Evolutionary conservation across 257 asterid species (phyloP), one percentile per base, ranked within the genome.

Genomic region (Capsicum chinense): DNA sequence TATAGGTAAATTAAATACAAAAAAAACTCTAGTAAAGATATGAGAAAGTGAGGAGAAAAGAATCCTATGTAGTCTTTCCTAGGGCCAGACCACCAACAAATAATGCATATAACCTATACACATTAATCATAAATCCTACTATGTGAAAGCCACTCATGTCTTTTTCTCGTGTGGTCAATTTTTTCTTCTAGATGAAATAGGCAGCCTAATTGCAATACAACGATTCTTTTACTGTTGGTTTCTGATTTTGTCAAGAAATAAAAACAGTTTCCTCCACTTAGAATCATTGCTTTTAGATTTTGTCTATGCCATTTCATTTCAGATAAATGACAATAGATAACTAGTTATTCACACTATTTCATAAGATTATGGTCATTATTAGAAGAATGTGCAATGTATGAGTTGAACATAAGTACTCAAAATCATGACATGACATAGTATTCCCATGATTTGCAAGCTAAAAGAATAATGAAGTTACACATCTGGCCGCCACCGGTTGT

Each of bases 191-290:
- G 79, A 81, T 50, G 71, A 69, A 73, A 71, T 81, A 47, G 14
- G 87, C 48, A 15, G 9, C 58, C 67, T 47, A 79, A 79, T 52
- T 56, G 52, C 76, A 69, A 68, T 33, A 85, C 79, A 56, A 74
- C 26, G 16, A 59, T 19, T 50, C 63, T 66, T 76, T 39, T 76
- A 14, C 85, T 2, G 7, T 52, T 71, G 71, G 17, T 66, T 58
- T 59, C 42, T 48, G 42, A 47, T 9, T 71, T 85, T 37, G 50
- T 70, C 85, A 80, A 81, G 69, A 71, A 39, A 8, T 35, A 6
- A 50, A 63, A 78, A 86, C 82, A 83, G 86, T 86, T 11, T 86
- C 56, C 84, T 26, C 88, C 88, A 85, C 85, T 63, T 60, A 33
- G 17, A 64, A 59, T 35, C 47, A 50, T 60, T 60, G 69, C 56